A percentile compares a stretch with the other conserved stretches of the same genome.
phyloP scores from a whole-genome alignment of 306 rosid genomes.

The Cucumis melo region DNA sequence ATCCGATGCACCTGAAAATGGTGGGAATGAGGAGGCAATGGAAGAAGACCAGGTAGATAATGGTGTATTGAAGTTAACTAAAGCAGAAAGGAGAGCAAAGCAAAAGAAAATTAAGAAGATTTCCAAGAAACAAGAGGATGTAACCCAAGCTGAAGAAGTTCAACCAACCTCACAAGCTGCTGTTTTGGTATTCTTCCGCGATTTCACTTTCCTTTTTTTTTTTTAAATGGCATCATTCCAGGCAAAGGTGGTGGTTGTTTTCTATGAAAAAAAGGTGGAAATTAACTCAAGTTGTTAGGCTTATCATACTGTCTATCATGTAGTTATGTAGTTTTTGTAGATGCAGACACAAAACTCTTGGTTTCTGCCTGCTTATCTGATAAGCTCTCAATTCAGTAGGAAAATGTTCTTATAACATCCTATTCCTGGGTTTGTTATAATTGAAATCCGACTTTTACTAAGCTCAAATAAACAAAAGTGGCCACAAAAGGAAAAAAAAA shows the following conservation, averaged over 20 bases:
- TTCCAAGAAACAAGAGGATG: constrained; percentile 59
- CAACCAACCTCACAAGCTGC: constrained; percentile 65
- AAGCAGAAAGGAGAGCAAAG: constrained; percentile 79
- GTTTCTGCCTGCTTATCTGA: not conserved
- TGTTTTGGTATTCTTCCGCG: constrained; percentile 43
- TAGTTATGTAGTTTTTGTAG: not conserved
- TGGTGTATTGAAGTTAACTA: constrained; percentile 49
- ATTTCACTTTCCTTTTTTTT: not conserved
- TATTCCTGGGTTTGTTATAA: not conserved
- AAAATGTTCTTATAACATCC: not conserved
- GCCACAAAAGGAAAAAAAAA: not conserved
- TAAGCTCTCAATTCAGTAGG: not conserved
- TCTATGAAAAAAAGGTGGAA: not conserved
- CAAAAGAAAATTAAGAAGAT: constrained; percentile 60
- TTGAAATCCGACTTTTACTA: not conserved
- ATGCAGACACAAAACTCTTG: not conserved
- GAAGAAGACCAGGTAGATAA: constrained; percentile 20
- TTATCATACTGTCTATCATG: not conserved
- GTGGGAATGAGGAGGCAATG: constrained; percentile 17
- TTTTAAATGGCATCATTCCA: not conserved
- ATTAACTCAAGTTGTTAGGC: not conserved
- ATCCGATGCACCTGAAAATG: constrained; percentile 19
- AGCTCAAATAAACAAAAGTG: not conserved
- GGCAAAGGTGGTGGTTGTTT: not conserved
- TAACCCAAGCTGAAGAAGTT: constrained; percentile 24